Evolutionary conservation across 169 alveolate genomes (phyloP), one percentile per base, ranked within the genome.

Genomic region (Cardiosporidium cionae): DNA sequence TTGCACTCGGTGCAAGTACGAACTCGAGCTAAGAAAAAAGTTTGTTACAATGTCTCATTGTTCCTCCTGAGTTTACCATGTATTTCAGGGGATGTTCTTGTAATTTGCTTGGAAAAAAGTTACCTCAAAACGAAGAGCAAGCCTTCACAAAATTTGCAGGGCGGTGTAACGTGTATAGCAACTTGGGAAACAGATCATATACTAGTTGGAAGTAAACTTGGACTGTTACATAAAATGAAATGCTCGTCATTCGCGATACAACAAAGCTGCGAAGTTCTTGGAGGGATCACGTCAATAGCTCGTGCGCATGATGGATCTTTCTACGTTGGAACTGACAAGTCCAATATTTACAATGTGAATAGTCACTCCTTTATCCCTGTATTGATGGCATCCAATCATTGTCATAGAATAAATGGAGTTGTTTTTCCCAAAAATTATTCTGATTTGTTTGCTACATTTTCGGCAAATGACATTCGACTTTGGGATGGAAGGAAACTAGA

Each of bases 191-290:
- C 89, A 65, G 94, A 95, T 32, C 96, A 91, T 69, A 74, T 94
- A 44, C 73, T 94, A 68, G 86, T 90, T n/a, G 98, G 96, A 6
- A 90, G 95, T 1, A 95, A 93, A 62, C 95, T 91, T 64, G 98
- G 96, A 27, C 76, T 88, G 23, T 58, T 92, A 58, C 93, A 93
- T 33, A 90, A 92, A 71, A 70, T 93, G 25, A 90, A 89, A 4
- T 70, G 80, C 5, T 65, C 68, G 35, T 65, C 72, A 72, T 74
- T 78, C 79, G 31, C 86, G 74, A 73, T 74, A 81, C 22, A 68
- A 6, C 69, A 66, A 29, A 3, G 68, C 0, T 36, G 65, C 22
- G 86, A 91, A 80, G 93, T 91, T 25, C 78, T 92, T 76, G 98
- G 98, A 9, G 91, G 91, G 3, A 92, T 90, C 6, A 90, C 96